phyloP scores from a whole-genome alignment of 352 stramenopile genomes.

The Phytophthora capsici region DNA sequence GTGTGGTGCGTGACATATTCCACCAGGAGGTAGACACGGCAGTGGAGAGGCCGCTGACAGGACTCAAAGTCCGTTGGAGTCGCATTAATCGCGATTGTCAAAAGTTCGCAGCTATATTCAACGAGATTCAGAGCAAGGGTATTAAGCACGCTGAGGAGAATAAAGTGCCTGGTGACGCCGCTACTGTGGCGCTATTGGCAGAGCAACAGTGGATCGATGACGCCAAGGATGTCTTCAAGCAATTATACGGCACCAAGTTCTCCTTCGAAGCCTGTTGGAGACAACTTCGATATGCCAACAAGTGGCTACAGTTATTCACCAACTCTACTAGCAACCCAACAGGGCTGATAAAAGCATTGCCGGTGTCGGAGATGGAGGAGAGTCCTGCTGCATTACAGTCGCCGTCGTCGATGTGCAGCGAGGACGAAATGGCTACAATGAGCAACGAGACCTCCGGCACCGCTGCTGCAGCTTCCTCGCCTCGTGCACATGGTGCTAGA shows the following conservation, averaged over 20 bases:
- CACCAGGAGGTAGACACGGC: constrained; percentile 64
- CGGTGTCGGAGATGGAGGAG: constrained; percentile 7
- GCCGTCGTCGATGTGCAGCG: constrained; percentile 15
- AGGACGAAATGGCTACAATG: constrained; percentile 9
- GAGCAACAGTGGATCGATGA: constrained; percentile 67
- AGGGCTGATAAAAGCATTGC: constrained; percentile 8
- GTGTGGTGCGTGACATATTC: constrained; percentile 68
- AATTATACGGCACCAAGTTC: constrained; percentile 65
- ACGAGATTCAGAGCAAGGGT: constrained; percentile 44
- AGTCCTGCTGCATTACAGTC: neutral
- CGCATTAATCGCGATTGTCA: constrained; percentile 84
- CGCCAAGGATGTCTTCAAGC: constrained; percentile 56
- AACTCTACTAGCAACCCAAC: constrained; percentile 41
- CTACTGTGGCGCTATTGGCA: constrained; percentile 14
- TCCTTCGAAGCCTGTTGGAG: constrained; percentile 75
- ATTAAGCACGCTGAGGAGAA: constrained; percentile 21
- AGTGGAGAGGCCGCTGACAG: constrained; percentile 69
- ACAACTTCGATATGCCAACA: constrained; percentile 64
- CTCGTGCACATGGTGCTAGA: neutral
- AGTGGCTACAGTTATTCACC: constrained; percentile 71
- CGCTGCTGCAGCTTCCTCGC: neutral
- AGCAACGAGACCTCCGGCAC: neutral
- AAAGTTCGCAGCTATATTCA: constrained; percentile 64
- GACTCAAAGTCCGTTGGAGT: constrained; percentile 84
- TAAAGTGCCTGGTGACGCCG: constrained; percentile 2